These are phyloP conservation scores for Fusarium dimerum DNA, from an alignment of 2,329 filamentous ascomycete species.

Conservation along the genomic window DNA sequence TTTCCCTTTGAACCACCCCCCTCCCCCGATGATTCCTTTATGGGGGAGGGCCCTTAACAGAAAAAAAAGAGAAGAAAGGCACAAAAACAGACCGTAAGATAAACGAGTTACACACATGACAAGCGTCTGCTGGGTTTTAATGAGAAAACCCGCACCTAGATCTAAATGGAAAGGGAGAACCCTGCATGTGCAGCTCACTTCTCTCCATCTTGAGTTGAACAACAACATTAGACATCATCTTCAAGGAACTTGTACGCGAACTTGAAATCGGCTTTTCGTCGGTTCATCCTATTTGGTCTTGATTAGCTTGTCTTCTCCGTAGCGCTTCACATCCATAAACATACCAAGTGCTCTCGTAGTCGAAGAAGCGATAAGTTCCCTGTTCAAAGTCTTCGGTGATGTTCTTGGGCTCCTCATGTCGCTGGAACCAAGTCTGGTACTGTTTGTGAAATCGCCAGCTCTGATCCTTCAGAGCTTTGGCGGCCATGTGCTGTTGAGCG, in stretches of 20 bases:
- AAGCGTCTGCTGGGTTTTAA: background rate
- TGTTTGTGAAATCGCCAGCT: conserved; percentile 99
- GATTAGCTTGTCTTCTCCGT: conserved; percentile 16
- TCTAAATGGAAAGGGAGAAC: background rate
- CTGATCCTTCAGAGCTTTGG: conserved; percentile 96
- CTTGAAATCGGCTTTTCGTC: conserved; percentile 95
- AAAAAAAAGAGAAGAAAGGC: background rate
- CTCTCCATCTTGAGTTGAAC: background rate
- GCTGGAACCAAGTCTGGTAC: conserved; percentile 99
- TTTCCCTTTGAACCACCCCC: background rate
- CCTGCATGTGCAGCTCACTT: background rate
- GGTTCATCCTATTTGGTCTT: conserved; percentile 79
- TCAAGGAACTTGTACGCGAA: conserved; percentile 98
- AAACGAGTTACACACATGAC: background rate
- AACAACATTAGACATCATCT: conserved; percentile 68
- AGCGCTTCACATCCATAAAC: conserved; percentile 34
- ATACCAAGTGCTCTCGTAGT: conserved; percentile 98
- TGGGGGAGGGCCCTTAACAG: background rate
- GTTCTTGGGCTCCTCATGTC: conserved; percentile 96
- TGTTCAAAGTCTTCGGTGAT: conserved; percentile 99
- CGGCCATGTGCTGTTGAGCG: conserved; percentile 92
- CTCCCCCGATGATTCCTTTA: background rate
- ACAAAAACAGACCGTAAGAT: background rate
- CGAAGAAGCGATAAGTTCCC: conserved; percentile 98
- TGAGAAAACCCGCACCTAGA: background rate